Base-by-base conservation (phyloP, 2,329 filamentous ascomycete species). In the Ceratocystis eucalypticola region DNA sequence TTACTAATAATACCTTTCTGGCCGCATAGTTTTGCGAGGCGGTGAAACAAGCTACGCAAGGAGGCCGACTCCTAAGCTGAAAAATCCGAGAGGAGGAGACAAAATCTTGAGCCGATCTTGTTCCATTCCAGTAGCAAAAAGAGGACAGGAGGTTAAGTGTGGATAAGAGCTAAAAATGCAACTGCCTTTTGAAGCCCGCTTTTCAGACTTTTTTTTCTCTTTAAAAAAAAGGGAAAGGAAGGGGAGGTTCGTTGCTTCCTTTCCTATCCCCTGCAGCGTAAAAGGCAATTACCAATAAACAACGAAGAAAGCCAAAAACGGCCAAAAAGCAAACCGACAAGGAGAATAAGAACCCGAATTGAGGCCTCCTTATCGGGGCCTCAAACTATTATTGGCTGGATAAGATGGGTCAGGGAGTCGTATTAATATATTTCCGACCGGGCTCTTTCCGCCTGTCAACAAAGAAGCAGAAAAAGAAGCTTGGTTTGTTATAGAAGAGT, bases 61-160 rank as follows among this genome's bases (percentile, higher is more conserved):
- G 53, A 59, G 53, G 53, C 28, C 53, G 53, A 59, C 53, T 59
- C 53, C 28, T 25, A 33, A 59, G 53, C 53, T 59, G 53, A 59
- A 59, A 59, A 59, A 55, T 33, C 12, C 53, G 53, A 59, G 53
- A 59, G 53, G 53, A 59, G 33, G 53, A 59, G 53, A 59, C 53
- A 59, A 59, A 59, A 59, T 25, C 28, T 59, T 33, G 53, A 12
- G 28, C 22, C n/a, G 53, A 59, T 33, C 53, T 59, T 37, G 53
- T 59, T 59, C 53, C 53, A 59, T 59, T 59, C 53, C 53, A 59
- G 53, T 59, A 55, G n/a, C 50, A 55, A 55, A 22, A 48, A 30
- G 53, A 59, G 28, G 53, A 30, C 53, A 33, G 33, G 25, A 59
- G 28, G 53, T 59, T 30, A 59, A 59, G 25, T 59, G 53, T 59